Conservation (phyloP, 208 protist species). For the Leishmania tropica region DNA sequence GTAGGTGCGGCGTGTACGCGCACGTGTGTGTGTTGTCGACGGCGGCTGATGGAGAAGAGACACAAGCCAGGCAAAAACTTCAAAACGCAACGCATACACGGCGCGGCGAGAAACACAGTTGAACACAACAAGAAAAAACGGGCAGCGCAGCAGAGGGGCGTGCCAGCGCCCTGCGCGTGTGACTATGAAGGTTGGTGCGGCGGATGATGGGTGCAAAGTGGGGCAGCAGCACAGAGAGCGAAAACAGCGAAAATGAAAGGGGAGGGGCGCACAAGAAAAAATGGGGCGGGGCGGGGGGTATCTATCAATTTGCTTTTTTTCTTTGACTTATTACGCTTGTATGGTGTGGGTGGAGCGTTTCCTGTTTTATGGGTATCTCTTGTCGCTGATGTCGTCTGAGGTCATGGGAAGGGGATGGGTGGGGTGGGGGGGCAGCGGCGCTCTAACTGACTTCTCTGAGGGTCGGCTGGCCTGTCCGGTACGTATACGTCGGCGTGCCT, state of each 20-base stretch:
- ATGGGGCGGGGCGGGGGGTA: not conserved
- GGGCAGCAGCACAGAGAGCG: not conserved
- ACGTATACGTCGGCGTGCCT: not conserved
- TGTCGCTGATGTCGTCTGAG: not conserved
- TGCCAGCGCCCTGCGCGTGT: not conserved
- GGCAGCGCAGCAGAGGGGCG: not conserved
- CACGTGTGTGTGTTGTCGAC: not conserved
- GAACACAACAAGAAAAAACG: not conserved
- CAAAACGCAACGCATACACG: not conserved
- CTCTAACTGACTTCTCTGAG: not conserved
- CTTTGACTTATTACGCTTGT: not conserved
- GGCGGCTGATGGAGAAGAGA: not conserved
- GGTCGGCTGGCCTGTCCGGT: not conserved
- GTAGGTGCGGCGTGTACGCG: not conserved
- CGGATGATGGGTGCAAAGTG: not conserved
- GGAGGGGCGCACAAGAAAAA: not conserved
- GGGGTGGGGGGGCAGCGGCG: not conserved
- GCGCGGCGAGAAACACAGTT: not conserved
- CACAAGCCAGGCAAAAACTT: not conserved
- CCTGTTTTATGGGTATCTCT: constrained; percentile 2
- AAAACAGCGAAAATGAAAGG: not conserved
- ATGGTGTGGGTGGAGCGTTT: constrained; percentile 3
- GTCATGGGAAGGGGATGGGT: not conserved
- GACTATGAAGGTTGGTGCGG: no score
- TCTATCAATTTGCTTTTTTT: constrained; percentile 1